Evolutionary conservation across 257 asterid species (phyloP).

Genomic region (Rauvolfia tetraphylla): DNA sequence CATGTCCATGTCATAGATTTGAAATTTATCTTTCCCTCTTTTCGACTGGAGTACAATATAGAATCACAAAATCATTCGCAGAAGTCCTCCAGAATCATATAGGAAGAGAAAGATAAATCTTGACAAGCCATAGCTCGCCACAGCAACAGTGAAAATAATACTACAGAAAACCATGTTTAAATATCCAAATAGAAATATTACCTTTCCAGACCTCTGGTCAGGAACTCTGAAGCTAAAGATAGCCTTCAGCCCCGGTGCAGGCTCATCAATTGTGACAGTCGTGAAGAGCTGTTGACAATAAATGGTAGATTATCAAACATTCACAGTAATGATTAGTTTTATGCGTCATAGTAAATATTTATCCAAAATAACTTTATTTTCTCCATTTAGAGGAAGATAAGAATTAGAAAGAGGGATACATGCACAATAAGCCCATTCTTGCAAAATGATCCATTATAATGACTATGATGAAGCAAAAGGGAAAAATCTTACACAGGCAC

Average conservation of each 20-base stretch:
- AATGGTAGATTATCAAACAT: neutral
- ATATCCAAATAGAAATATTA: neutral
- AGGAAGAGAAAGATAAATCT: neutral
- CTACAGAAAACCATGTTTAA: neutral
- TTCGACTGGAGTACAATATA: neutral
- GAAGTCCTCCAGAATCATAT: neutral
- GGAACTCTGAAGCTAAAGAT: conserved; percentile 21
- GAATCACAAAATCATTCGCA: neutral
- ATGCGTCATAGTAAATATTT: neutral
- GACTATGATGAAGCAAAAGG: neutral
- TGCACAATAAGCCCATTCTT: neutral
- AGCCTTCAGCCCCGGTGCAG: conserved; percentile 23
- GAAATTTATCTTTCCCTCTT: neutral
- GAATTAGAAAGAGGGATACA: neutral
- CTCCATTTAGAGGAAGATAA: neutral
- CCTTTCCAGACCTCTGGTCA: conserved; percentile 27
- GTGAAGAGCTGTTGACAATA: conserved; percentile 12
- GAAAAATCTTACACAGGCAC: neutral
- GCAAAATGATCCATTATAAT: neutral
- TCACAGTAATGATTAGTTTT: neutral
- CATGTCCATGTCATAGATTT: neutral
- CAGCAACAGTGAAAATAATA: neutral
- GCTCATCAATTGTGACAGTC: conserved; percentile 18
- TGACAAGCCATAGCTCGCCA: neutral
- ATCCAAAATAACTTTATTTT: neutral